Percentiles rank a stretch among this genome's conserved stretches.
phyloP scores from a whole-genome alignment of 208 protist species.

The Wallacemonas sp. region DNA sequence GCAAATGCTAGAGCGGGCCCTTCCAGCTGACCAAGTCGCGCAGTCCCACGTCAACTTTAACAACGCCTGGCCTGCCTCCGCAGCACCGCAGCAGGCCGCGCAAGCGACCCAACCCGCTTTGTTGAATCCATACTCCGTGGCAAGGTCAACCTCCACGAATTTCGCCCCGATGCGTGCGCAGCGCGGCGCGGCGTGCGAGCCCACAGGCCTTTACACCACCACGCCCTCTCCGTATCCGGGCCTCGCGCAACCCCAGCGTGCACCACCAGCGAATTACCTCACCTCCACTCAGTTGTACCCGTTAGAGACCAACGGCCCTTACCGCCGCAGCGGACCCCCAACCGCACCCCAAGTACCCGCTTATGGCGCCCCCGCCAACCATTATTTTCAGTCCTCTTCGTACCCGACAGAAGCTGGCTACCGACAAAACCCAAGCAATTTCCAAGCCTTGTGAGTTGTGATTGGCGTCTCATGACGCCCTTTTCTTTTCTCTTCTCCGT shows the following conservation, averaged over 20 bases:
- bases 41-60: background rate
- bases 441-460: slow-evolving; percentile 5
- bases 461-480: background rate
- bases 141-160: background rate
- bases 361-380: too few species aligned
- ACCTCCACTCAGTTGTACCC: background rate
- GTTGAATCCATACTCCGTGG: slow-evolving; percentile 10
- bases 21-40: slow-evolving; percentile 1
- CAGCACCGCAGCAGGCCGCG: background rate
- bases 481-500: slow-evolving; percentile 11
- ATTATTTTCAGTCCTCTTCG: too few species aligned
- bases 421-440: background rate
- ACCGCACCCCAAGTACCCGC: too few species aligned
- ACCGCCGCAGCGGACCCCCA: too few species aligned
- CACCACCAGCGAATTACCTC: background rate
- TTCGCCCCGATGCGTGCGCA: background rate
- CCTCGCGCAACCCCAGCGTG: background rate
- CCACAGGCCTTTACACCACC: background rate
- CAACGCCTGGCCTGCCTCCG: background rate
- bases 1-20: slow-evolving; percentile 1
- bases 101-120: background rate
- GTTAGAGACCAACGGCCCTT: background rate
- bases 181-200: background rate
- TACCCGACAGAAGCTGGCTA: background rate
- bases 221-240: background rate